phyloP scores from a whole-genome alignment of 2,329 filamentous ascomycete species.

The Venturia pyrina region DNA sequence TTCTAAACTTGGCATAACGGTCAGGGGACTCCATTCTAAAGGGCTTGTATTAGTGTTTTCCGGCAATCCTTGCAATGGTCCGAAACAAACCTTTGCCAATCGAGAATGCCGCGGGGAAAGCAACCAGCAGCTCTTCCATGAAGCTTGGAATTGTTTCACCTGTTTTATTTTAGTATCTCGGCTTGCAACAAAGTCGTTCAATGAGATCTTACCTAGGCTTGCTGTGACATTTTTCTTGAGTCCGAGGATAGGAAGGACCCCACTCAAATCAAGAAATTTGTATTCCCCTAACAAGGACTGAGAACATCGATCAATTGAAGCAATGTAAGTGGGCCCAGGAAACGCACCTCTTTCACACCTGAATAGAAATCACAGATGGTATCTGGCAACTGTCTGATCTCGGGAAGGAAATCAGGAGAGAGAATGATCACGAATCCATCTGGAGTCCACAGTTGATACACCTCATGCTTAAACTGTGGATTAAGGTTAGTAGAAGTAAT shows the following conservation, averaged over 20 bases:
- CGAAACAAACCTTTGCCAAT: not conserved
- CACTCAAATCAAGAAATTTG: not conserved
- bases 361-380: not conserved
- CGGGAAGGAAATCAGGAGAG: not conserved
- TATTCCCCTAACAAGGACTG: not conserved
- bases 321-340: not conserved
- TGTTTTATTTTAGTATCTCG: not conserved
- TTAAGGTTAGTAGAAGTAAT: not conserved
- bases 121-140: not conserved
- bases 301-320: not conserved
- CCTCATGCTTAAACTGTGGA: not conserved
- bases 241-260: not conserved
- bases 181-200: not conserved
- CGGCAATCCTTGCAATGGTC: not conserved
- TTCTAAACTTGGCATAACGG: not conserved
- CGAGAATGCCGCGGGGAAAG: not conserved
- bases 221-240: not conserved
- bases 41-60: not conserved
- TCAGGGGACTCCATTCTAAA: not conserved
- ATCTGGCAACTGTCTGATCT: not conserved
- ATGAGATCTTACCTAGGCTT: not conserved
- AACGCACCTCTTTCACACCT: not conserved
- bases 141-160: not conserved
- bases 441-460: constrained; percentile 1
- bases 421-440: not conserved